A percentile compares a stretch with the other conserved stretches of the same genome.
phyloP scores from a whole-genome alignment of 192 early-diverging fungal genomes.

The Dissophora ornata region DNA sequence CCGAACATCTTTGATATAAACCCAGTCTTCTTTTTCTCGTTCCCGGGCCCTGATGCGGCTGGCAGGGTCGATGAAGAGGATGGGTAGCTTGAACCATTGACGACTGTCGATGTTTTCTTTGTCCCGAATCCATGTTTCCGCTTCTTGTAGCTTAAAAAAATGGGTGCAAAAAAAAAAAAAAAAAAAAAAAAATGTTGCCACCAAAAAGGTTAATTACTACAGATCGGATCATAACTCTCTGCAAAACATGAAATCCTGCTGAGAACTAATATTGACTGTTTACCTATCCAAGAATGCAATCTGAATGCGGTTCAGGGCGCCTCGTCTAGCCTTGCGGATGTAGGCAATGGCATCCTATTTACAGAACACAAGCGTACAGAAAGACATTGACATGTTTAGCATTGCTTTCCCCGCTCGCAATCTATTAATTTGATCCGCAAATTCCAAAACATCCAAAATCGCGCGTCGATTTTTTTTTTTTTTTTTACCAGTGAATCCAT shows the following conservation, averaged over 20 bases:
- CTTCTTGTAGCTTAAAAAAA: conserved; percentile 43
- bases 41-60: conserved; percentile 38
- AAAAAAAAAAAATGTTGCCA: background rate
- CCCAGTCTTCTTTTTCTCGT: conserved; percentile 50
- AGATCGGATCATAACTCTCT: background rate
- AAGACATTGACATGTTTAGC: background rate
- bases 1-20: conserved; percentile 54
- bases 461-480: too few species aligned
- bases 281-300: conserved; percentile 60
- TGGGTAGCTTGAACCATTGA: background rate
- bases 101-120: conserved; percentile 12
- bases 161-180: background rate
- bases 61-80: conserved; percentile 7
- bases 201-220: background rate
- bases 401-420: too few species aligned
- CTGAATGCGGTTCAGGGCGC: conserved; percentile 60
- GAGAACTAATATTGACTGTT: background rate
- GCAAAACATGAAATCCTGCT: too few species aligned
- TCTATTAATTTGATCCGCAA: conserved; percentile 19
- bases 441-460: too few species aligned
- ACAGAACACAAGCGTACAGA: too few species aligned
- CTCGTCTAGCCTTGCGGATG: conserved; percentile 56
- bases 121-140: conserved; percentile 49
- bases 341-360: conserved; percentile 61
- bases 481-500: conserved; percentile 72